Conservation (phyloP, 169 alveolate genomes). For the Plasmodium coatneyi region DNA sequence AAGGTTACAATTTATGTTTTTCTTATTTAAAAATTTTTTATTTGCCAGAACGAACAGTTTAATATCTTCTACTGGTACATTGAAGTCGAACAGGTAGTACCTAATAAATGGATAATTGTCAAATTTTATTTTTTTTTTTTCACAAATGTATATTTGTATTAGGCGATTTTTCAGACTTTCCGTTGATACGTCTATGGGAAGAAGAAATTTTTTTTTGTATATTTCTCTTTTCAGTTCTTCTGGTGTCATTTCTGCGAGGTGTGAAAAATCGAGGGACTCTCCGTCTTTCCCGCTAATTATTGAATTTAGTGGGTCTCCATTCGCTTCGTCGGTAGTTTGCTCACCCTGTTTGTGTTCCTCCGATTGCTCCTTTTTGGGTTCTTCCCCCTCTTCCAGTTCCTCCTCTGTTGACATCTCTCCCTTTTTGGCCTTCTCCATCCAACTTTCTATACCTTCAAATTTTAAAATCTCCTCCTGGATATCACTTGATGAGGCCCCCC, state of each 20-base stretch:
- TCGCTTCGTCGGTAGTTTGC: neutral
- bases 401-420: neutral
- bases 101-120: constrained; percentile 66
- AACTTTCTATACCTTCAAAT: neutral
- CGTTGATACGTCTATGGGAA: constrained; percentile 67
- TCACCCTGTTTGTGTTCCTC: neutral
- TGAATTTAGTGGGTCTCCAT: neutral
- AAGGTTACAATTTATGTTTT: constrained; percentile 27
- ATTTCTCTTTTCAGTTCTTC: constrained; percentile 65
- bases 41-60: constrained; percentile 42
- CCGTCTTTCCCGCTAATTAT: neutral
- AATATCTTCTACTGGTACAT: constrained; percentile 32
- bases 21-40: constrained; percentile 63
- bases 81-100: constrained; percentile 60
- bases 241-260: constrained; percentile 27
- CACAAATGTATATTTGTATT: constrained; percentile 69
- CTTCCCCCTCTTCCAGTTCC: neutral
- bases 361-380: neutral
- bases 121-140: constrained; percentile 34
- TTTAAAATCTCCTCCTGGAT: neutral
- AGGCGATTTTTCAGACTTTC: constrained; percentile 63
- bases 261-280: constrained; percentile 36
- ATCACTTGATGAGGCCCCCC: neutral
- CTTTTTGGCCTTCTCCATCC: neutral
- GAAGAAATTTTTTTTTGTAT: constrained; percentile 45